Evolutionary conservation across 345 rosid species (phyloP).

Genomic region (Aquilaria yunnanensis): DNA sequence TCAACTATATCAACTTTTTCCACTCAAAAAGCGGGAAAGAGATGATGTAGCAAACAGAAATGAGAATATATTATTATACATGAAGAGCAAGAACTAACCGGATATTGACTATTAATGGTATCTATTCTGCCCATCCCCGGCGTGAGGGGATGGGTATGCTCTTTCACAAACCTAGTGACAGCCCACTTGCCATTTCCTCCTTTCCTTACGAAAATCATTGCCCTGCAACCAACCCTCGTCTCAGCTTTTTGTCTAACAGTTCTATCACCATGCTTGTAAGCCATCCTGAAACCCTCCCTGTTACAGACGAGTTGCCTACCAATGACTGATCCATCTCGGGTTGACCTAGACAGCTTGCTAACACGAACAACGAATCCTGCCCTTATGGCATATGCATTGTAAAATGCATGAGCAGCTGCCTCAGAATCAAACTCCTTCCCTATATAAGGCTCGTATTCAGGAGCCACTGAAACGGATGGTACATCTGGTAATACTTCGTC

Average conservation of each 20-base stretch:
- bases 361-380: slow-evolving; percentile 91
- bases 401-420: slow-evolving; percentile 90
- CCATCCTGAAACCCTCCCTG: slow-evolving; percentile 90
- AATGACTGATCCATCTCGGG: slow-evolving; percentile 91
- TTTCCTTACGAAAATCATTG: slow-evolving; percentile 96
- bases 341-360: slow-evolving; percentile 95
- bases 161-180: slow-evolving; percentile 82
- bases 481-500: slow-evolving; percentile 26
- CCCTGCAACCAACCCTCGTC: slow-evolving; percentile 98
- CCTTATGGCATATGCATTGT: slow-evolving; percentile 77
- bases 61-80: neutral
- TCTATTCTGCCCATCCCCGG: slow-evolving; percentile 92
- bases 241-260: slow-evolving; percentile 94
- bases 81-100: slow-evolving; percentile 52
- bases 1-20: too few species aligned
- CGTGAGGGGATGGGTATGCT: slow-evolving; percentile 77
- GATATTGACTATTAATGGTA: slow-evolving; percentile 93
- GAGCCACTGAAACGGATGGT: slow-evolving; percentile 29
- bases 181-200: slow-evolving; percentile 92
- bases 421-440: slow-evolving; percentile 96
- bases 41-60: too few species aligned
- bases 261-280: slow-evolving; percentile 91
- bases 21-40: too few species aligned
- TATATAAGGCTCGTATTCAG: slow-evolving; percentile 51
- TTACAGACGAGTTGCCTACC: slow-evolving; percentile 98